Evolutionary conservation across 129 eudicot genomes (phyloP).

Genomic region (Flaveria sonorensis): DNA sequence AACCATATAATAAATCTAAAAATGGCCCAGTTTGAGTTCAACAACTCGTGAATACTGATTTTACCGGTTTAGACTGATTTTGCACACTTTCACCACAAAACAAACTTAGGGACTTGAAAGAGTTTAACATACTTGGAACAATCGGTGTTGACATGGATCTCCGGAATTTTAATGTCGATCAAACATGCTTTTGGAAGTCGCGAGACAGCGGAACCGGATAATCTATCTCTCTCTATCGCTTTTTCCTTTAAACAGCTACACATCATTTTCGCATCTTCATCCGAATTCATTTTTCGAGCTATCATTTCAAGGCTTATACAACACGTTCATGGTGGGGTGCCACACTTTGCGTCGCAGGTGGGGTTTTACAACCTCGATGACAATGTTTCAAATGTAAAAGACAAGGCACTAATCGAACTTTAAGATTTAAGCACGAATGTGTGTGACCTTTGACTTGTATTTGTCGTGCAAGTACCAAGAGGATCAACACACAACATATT

Average conservation of each 20-base stretch:
- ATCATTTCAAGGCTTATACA: constrained; percentile 19
- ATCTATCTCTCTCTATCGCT: neutral
- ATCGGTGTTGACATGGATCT: constrained; percentile 8
- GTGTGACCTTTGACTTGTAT: neutral
- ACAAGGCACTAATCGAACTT: constrained; percentile 16
- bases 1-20: neutral
- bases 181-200: constrained; percentile 26
- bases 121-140: constrained; percentile 24
- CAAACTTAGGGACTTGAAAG: neutral
- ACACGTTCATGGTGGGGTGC: constrained; percentile 10
- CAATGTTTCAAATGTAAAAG: constrained; percentile 17
- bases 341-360: constrained; percentile 11
- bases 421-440: neutral
- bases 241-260: constrained; percentile 26
- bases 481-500: constrained; percentile 5
- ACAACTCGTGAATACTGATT: neutral
- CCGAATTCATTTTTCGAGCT: constrained; percentile 10
- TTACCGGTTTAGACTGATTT: neutral
- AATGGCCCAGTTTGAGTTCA: neutral
- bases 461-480: constrained; percentile 12
- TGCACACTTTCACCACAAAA: neutral
- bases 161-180: constrained; percentile 23
- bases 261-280: constrained; percentile 20
- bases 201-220: constrained; percentile 16
- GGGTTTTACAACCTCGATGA: neutral